Conservation (phyloP, 2,329 filamentous ascomycete genomes). For the Ophiocordyceps unilateralis region DNA sequence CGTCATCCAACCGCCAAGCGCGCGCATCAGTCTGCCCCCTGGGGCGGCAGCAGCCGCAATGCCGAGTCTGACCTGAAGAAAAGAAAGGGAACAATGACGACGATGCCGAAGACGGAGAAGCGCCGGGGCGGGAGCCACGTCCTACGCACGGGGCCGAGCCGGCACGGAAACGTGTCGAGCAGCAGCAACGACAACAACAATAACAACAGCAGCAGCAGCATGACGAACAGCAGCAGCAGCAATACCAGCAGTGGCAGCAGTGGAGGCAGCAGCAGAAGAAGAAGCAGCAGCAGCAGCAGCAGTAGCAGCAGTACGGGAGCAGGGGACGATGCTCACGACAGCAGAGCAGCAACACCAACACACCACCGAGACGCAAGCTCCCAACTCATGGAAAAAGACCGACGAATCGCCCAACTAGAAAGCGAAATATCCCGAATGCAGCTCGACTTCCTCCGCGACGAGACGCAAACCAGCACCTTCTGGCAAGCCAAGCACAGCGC, state of each 20-base stretch:
- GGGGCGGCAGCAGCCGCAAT: background rate
- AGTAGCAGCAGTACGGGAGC: background rate
- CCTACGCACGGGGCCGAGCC: conserved; percentile 7
- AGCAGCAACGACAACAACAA: conserved; percentile 4
- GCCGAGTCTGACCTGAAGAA: background rate
- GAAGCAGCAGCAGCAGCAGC: background rate
- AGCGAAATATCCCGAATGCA: conserved; percentile 35
- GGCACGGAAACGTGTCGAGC: conserved; percentile 3
- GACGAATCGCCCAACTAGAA: conserved; percentile 33
- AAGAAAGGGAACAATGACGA: background rate
- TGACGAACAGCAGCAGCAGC: conserved; percentile 2
- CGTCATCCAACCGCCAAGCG: conserved; percentile 5
- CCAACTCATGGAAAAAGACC: conserved; percentile 29
- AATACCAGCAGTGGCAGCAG: background rate
- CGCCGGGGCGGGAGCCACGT: conserved; percentile 18
- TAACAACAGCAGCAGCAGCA: conserved; percentile 8
- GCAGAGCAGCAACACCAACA: no score
- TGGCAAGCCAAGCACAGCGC: conserved; percentile 39
- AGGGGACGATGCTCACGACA: no score
- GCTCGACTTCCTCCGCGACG: conserved; percentile 32
- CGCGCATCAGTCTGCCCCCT: background rate
- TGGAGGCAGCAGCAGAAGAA: background rate
- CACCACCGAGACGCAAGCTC: no score
- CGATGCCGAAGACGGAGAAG: conserved; percentile 26
- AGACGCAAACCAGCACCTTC: conserved; percentile 36